These are phyloP conservation scores for Alternaria hordeiaustralica DNA, from an alignment of 2,329 filamentous ascomycete genomes.

Conservation along the genomic window DNA sequence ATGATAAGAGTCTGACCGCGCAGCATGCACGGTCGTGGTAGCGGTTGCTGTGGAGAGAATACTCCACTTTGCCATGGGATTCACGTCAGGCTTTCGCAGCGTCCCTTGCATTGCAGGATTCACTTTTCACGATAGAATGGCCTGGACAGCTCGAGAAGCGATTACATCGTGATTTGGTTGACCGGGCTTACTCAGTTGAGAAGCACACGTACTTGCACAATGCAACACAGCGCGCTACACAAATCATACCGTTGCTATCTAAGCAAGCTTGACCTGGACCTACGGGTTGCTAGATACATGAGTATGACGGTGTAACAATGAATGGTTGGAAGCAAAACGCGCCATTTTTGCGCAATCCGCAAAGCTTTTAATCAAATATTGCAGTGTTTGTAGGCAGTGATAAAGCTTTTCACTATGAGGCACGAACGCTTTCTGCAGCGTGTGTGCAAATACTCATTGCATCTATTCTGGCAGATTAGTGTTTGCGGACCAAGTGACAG, in stretches of 20 bases:
- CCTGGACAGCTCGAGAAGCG: not conserved
- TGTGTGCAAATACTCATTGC: not conserved
- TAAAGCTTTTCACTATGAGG: not conserved
- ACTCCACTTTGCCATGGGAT: not conserved
- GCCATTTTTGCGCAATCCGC: not conserved
- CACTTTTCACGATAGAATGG: not conserved
- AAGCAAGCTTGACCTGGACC: not conserved
- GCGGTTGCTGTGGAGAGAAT: not conserved
- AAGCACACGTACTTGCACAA: too few relatives aligned
- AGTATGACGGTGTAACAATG: not conserved
- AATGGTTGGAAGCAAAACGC: not conserved
- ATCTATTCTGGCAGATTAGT: not conserved
- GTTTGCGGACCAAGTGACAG: not conserved
- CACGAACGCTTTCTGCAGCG: not conserved
- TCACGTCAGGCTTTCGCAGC: conserved; percentile 1
- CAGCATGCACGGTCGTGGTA: not conserved
- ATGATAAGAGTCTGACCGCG: not conserved
- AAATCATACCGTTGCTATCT: not conserved
- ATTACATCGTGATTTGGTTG: not conserved
- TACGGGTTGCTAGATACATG: too few relatives aligned
- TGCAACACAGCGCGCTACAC: too few relatives aligned
- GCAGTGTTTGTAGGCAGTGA: not conserved
- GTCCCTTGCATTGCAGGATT: not conserved
- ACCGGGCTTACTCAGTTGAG: not conserved
- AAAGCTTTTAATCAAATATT: not conserved